Conservation (phyloP, 208 protist species). For the Phytomonas sp. region DNA sequence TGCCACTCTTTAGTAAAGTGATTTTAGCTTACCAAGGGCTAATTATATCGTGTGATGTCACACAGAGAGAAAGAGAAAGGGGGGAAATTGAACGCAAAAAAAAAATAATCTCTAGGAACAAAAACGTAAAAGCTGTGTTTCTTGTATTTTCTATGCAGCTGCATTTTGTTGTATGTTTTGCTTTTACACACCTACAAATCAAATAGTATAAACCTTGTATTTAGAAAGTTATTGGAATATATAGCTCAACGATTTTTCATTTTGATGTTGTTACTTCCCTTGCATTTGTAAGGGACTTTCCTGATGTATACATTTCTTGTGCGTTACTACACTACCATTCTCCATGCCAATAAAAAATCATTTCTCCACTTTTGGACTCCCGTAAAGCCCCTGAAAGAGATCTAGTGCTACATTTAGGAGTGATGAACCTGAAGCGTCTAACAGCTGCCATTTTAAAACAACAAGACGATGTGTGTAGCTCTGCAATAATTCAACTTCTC, state of each 20-base stretch:
- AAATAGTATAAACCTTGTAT: slow-evolving; percentile 14
- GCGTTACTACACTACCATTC: neutral
- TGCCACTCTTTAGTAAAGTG: neutral
- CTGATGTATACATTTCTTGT: neutral
- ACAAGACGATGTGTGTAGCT: slow-evolving; percentile 82
- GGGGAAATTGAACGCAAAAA: slow-evolving; percentile 13
- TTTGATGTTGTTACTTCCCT: slow-evolving; percentile 15
- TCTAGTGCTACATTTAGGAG: slow-evolving; percentile 3
- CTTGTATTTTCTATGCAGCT: neutral
- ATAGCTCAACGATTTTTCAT: slow-evolving; percentile 10
- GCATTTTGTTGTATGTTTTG: slow-evolving; percentile 3
- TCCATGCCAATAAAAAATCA: neutral
- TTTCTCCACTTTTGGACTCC: slow-evolving; percentile 1
- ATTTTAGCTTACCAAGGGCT: neutral
- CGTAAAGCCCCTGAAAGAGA: neutral
- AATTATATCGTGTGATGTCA: neutral
- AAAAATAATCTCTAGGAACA: neutral
- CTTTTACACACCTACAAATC: slow-evolving; percentile 15
- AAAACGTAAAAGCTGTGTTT: slow-evolving; percentile 1
- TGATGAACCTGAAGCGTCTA: slow-evolving; percentile 17
- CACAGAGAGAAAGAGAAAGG: neutral
- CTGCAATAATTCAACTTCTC: slow-evolving; percentile 50
- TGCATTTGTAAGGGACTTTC: slow-evolving; percentile 11
- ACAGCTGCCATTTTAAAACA: slow-evolving; percentile 45
- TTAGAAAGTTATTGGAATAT: slow-evolving; percentile 8